Evolutionary conservation across 2,329 filamentous ascomycete genomes (phyloP).

Genomic region (Botrytis galanthina): DNA sequence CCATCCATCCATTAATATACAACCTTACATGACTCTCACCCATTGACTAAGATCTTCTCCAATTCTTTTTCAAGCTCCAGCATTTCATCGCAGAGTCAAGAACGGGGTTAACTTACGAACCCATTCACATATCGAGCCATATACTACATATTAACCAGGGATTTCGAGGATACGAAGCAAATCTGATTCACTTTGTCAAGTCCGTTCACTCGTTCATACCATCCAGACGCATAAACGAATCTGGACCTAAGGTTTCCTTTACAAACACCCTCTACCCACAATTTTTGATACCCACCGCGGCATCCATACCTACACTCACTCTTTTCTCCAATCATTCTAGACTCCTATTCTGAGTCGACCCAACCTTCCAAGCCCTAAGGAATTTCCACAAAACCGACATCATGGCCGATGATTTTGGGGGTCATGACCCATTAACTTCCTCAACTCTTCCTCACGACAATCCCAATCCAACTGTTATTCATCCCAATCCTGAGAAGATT

Average conservation of each 20-base stretch:
- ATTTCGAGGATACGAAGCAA: neutral
- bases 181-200: neutral
- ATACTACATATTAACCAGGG: neutral
- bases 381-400: constrained; percentile 12
- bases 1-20: neutral
- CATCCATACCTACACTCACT: neutral
- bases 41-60: neutral
- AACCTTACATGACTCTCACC: constrained; percentile 2
- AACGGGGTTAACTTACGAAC: neutral
- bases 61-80: neutral
- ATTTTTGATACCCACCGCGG: neutral
- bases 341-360: neutral
- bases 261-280: neutral
- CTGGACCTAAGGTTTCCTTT: neutral
- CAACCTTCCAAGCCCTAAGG: neutral
- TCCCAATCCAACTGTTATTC: neutral
- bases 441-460: constrained; percentile 14
- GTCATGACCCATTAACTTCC: neutral
- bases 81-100: neutral
- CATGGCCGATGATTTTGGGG: constrained; percentile 13
- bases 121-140: neutral
- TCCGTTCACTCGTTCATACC: constrained; percentile 1
- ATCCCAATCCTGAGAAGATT: neutral
- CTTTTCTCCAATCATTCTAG: constrained; percentile 2
- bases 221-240: neutral